Percentiles rank a stretch among this genome's conserved stretches.
Conservation (phyloP, 2,329 filamentous ascomycete species). For the Volutella citrinella region DNA sequence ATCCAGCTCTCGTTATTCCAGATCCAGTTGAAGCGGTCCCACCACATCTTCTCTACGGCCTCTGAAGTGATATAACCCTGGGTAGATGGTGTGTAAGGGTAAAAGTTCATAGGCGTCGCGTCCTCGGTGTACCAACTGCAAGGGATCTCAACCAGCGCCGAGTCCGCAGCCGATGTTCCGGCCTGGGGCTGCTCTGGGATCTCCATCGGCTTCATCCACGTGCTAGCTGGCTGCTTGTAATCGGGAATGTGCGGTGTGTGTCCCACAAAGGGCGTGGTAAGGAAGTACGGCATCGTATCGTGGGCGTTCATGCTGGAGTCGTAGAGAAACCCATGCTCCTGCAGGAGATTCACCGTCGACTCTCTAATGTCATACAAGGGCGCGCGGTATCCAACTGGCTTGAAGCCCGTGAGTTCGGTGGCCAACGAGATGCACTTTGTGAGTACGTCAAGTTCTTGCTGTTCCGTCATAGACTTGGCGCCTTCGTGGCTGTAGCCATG, state of each 20-base stretch:
- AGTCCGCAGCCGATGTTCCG: too few species aligned
- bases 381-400: conserved; percentile 2
- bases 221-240: conserved; percentile 2
- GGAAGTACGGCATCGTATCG: conserved; percentile 1
- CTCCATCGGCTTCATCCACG: conserved; percentile 8
- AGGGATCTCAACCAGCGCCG: conserved; percentile 8
- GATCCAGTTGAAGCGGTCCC: conserved; percentile 8
- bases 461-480: neutral
- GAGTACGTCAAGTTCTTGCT: conserved; percentile 4
- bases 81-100: conserved; percentile 9
- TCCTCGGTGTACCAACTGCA: conserved; percentile 15
- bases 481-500: conserved; percentile 47
- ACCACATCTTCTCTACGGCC: conserved; percentile 9
- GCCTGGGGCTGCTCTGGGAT: too few species aligned
- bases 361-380: conserved; percentile 4
- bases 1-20: too few species aligned
- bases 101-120: conserved; percentile 11
- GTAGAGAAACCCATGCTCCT: conserved; percentile 2
- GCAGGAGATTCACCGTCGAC: conserved; percentile 1
- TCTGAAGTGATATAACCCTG: conserved; percentile 6
- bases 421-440: conserved; percentile 2
- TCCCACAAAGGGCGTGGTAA: conserved; percentile 2
- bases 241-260: too few species aligned
- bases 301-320: conserved; percentile 2
- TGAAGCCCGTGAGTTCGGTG: neutral